phyloP scores from a whole-genome alignment of 2,329 filamentous ascomycete species.

The Truncatella angustata region DNA sequence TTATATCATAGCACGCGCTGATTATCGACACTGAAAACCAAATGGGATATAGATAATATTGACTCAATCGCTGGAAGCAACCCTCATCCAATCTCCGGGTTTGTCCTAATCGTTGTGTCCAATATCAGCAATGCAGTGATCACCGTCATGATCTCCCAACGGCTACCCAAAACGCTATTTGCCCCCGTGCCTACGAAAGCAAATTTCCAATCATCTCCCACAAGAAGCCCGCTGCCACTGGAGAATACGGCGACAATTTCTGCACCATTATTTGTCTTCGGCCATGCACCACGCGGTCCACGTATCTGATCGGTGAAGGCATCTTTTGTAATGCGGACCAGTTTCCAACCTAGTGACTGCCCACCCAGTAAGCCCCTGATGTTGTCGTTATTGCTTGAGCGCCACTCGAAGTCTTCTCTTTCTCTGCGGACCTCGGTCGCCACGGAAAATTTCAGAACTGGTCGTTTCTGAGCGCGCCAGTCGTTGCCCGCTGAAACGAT shows the following conservation, averaged over 20 bases:
- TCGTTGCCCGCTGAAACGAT: conserved; percentile 2
- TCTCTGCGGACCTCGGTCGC: not conserved
- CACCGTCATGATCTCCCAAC: conserved; percentile 1
- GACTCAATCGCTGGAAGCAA: no score
- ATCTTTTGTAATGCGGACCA: conserved; percentile 2
- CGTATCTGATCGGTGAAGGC: not conserved
- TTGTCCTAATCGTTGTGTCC: not conserved
- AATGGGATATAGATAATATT: no score
- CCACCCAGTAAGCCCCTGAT: conserved; percentile 1
- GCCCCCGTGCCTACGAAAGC: not conserved
- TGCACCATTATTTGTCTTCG: not conserved
- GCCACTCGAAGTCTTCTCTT: conserved; percentile 4
- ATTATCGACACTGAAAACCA: no score
- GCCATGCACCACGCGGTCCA: conserved; percentile 3
- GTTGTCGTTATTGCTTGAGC: conserved; percentile 6
- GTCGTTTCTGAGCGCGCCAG: conserved; percentile 5
- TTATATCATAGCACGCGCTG: no score
- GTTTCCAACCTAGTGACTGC: not conserved
- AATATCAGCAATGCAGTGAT: not conserved
- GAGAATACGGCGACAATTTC: conserved; percentile 6
- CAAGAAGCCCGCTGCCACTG: not conserved
- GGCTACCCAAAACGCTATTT: not conserved
- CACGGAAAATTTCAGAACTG: not conserved
- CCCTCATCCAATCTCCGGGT: not conserved
- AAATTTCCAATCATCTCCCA: not conserved